Evolutionary conservation across 441 rosid species (phyloP).

Genomic region (Dalechampia spathulata): DNA sequence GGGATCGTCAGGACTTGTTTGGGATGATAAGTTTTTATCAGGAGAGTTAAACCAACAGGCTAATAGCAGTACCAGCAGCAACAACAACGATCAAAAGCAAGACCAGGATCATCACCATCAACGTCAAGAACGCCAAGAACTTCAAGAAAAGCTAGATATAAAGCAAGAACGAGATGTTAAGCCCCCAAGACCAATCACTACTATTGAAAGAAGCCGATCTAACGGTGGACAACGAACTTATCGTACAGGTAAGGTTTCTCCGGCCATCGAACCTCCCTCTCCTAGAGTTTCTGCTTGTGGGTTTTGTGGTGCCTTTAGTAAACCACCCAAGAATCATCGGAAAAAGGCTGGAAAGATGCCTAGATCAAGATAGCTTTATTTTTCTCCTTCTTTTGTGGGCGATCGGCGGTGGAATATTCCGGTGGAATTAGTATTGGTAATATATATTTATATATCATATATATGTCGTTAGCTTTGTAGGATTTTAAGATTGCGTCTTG

Average conservation of each 20-base stretch:
- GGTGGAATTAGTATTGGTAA: conserved; percentile 1
- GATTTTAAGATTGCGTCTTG: not conserved
- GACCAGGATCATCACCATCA: conserved; percentile 3
- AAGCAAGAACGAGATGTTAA: conserved; percentile 27
- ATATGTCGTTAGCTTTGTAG: conserved; percentile 10
- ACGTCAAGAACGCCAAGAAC: conserved; percentile 4
- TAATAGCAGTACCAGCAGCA: too few species aligned
- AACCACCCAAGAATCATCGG: conserved; percentile 39
- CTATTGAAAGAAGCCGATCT: conserved; percentile 69
- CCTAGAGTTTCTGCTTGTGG: conserved; percentile 82
- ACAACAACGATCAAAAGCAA: conserved; percentile 16
- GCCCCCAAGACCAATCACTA: conserved; percentile 30
- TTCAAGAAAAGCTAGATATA: conserved; percentile 19
- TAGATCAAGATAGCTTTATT: conserved; percentile 40
- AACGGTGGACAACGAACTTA: conserved; percentile 58
- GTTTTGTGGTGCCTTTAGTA: conserved; percentile 62
- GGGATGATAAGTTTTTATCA: conserved; percentile 60
- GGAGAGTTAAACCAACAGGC: conserved; percentile 37
- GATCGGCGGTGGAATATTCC: conserved; percentile 21
- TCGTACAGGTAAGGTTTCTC: conserved; percentile 73
- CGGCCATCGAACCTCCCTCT: conserved; percentile 85
- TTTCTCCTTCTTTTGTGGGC: not conserved
- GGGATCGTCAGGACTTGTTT: conserved; percentile 57
- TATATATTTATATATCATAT: not conserved
- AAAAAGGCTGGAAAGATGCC: conserved; percentile 43